Percentiles rank a stretch among this genome's conserved stretches.
Evolutionary conservation across 352 stramenopile species (phyloP).

Genomic region (Phytopythium mirpurense): DNA sequence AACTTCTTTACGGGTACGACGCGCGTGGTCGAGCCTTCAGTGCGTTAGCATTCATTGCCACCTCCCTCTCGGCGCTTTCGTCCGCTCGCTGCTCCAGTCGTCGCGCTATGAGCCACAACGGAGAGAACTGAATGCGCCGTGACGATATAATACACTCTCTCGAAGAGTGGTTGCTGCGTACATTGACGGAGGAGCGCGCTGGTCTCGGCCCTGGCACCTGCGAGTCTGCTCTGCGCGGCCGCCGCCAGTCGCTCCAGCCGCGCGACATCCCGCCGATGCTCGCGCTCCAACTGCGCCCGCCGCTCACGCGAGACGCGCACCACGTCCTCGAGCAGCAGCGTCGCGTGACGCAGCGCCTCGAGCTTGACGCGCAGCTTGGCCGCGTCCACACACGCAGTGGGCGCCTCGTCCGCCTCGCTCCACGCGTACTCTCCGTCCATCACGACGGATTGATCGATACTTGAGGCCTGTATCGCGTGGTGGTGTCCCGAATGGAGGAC

Average conservation of each 20-base stretch:
- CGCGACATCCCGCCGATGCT: background rate
- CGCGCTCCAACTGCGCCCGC: background rate
- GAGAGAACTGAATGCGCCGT: background rate
- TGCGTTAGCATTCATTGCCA: background rate
- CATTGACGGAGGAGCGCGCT: background rate
- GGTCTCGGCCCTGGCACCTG: background rate
- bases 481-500: too few relatives aligned
- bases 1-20: background rate
- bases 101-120: background rate
- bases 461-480: too few relatives aligned
- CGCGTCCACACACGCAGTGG: background rate
- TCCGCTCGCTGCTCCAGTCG: background rate
- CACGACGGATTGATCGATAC: too few relatives aligned
- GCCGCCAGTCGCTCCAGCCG: conserved; percentile 1
- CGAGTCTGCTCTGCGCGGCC: background rate
- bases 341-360: background rate
- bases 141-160: too few relatives aligned
- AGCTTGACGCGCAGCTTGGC: background rate
- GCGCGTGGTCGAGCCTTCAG: background rate
- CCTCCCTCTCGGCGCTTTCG: background rate
- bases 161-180: too few relatives aligned
- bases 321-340: background rate
- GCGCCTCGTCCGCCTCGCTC: background rate
- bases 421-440: background rate
- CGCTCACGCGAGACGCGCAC: conserved; percentile 4